These are phyloP conservation scores for Syncephalastrum sp. DNA, from an alignment of 371 early-diverging fungal species.

Conservation along the genomic window DNA sequence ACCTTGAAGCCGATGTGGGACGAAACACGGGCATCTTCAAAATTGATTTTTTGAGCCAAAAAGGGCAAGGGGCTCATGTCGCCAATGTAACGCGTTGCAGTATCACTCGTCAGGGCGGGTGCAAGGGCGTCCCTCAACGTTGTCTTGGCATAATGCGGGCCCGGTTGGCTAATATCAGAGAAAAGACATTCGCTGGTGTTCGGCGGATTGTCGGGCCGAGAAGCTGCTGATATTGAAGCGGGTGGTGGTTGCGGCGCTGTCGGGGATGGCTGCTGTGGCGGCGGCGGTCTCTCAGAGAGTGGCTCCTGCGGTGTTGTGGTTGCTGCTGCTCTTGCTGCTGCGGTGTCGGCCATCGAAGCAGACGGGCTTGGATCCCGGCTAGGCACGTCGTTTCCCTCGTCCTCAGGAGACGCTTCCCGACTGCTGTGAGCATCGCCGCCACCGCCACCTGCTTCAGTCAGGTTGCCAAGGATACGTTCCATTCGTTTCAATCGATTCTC, in stretches of 20 bases:
- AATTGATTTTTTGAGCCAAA: conserved; percentile 39
- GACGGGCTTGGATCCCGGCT: too few species aligned
- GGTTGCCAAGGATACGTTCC: conserved; percentile 59
- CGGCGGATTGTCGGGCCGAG: background rate
- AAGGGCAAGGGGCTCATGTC: conserved; percentile 41
- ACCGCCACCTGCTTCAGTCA: conserved; percentile 23
- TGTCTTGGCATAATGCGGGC: too few species aligned
- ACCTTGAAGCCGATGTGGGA: conserved; percentile 28
- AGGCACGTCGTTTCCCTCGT: too few species aligned
- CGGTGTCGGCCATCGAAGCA: too few species aligned
- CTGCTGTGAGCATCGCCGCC: background rate
- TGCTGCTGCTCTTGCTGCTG: too few species aligned
- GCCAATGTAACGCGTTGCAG: conserved; percentile 35
- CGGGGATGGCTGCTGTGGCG: conserved; percentile 3
- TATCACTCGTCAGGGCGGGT: conserved; percentile 10
- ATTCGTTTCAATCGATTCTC: conserved; percentile 67
- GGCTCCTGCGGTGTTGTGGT: too few species aligned
- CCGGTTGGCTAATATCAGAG: background rate
- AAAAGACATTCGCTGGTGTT: background rate
- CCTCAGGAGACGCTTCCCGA: too few species aligned
- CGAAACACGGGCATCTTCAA: conserved; percentile 30
- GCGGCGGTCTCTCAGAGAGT: too few species aligned
- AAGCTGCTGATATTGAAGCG: conserved; percentile 1
- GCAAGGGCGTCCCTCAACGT: too few species aligned
- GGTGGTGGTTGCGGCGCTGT: background rate